Evolutionary conservation across 768 basidiomycete species (phyloP).

Genomic region (Mycena indigotica): DNA sequence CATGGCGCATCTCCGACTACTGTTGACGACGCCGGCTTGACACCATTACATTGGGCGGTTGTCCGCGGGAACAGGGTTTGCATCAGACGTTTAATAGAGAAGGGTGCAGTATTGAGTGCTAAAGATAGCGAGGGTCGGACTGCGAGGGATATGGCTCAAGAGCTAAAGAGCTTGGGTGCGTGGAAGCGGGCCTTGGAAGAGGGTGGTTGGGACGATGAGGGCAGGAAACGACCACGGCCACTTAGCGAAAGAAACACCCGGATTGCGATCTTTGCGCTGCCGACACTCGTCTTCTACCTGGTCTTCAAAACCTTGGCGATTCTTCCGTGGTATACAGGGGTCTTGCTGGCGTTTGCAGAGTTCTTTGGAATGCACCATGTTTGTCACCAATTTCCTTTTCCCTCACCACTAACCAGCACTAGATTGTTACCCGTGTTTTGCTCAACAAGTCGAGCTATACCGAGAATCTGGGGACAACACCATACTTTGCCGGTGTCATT

Average conservation of each 20-base stretch:
- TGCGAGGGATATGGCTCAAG: conserved; percentile 91
- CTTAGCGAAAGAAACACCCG: conserved; percentile 86
- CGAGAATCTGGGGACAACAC: conserved; percentile 81
- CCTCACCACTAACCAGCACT: conserved; percentile 21
- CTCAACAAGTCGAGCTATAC: conserved; percentile 81
- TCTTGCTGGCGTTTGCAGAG: conserved; percentile 80
- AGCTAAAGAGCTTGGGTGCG: conserved; percentile 87
- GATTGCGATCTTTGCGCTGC: conserved; percentile 75
- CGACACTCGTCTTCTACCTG: conserved; percentile 76
- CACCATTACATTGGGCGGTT: conserved; percentile 96
- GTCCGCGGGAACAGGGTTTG: conserved; percentile 90
- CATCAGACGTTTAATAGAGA: conserved; percentile 82
- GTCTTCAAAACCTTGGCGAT: conserved; percentile 84
- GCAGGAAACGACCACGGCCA: conserved; percentile 62
- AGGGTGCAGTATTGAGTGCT: conserved; percentile 78
- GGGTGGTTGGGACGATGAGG: conserved; percentile 79
- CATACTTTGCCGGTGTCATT: conserved; percentile 94
- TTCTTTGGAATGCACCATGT: conserved; percentile 96
- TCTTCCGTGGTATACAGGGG: conserved; percentile 87
- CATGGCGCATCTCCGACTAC: conserved; percentile 82
- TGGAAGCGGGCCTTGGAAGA: conserved; percentile 90
- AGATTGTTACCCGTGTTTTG: conserved; percentile 85
- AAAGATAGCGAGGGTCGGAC: conserved; percentile 87
- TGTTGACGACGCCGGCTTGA: conserved; percentile 79
- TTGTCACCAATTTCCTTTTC: conserved; percentile 32